Conservation (phyloP, 2,329 filamentous ascomycete species). For the Pseudogymnoascus pannorum region DNA sequence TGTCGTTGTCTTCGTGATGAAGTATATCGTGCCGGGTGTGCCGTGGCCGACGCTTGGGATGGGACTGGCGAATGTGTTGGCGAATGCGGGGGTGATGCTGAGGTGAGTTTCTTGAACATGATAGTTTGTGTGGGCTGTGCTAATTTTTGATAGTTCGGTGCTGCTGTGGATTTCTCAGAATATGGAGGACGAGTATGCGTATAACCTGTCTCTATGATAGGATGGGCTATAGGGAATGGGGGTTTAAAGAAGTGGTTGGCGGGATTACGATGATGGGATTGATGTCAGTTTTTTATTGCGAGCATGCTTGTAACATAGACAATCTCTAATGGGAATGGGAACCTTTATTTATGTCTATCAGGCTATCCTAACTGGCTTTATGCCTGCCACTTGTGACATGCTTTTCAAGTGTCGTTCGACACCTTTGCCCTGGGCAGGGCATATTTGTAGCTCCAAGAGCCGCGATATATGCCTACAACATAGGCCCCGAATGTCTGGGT, state of each 20-base stretch:
- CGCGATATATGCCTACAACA: neutral
- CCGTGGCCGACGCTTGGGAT: constrained; percentile 54
- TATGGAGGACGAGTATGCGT: constrained; percentile 65
- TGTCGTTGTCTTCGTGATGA: constrained; percentile 61
- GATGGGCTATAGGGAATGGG: neutral
- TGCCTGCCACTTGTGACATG: neutral
- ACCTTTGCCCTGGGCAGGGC: neutral
- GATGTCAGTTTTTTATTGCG: constrained; percentile 10
- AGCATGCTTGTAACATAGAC: constrained; percentile 11
- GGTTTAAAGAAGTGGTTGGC: neutral
- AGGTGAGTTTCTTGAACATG: constrained; percentile 37
- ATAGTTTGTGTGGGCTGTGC: neutral
- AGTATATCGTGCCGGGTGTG: constrained; percentile 52
- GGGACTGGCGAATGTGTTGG: constrained; percentile 60
- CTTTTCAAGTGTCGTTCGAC: neutral
- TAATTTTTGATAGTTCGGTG: constrained; percentile 41
- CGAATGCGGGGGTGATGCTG: constrained; percentile 55
- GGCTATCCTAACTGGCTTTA: constrained; percentile 12
- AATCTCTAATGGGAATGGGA: constrained; percentile 7
- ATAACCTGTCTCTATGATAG: constrained; percentile 54
- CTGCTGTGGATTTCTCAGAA: constrained; percentile 64
- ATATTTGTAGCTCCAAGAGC: neutral
- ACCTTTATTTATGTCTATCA: constrained; percentile 11
- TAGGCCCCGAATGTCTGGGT: neutral
- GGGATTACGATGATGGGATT: constrained; percentile 7